These are phyloP conservation scores for Solanum microdontum DNA, from an alignment of 257 asterid genomes.

Conservation along the genomic window DNA sequence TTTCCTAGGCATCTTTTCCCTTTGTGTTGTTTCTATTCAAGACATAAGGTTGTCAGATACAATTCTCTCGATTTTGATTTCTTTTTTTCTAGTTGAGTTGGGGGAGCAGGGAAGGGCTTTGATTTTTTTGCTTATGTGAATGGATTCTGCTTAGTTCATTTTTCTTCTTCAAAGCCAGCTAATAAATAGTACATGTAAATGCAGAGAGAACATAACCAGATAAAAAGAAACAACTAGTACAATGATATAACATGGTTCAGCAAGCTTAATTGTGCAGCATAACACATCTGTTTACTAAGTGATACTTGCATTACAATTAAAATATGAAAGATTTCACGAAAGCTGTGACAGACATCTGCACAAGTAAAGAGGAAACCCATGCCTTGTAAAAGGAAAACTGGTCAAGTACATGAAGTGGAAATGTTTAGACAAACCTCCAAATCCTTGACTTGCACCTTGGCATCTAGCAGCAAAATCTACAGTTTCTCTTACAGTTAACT, in stretches of 20 bases:
- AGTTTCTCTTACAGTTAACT: conserved; percentile 86
- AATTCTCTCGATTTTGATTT: not conserved
- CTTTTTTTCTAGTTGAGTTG: not conserved
- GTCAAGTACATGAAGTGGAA: not conserved
- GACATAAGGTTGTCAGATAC: not conserved
- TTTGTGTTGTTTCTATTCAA: not conserved
- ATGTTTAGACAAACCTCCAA: conserved; percentile 35
- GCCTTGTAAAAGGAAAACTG: not conserved
- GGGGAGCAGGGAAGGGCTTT: not conserved
- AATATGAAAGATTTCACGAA: not conserved
- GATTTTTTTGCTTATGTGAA: not conserved
- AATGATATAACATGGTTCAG: not conserved
- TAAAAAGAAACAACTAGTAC: not conserved
- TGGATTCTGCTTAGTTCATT: not conserved
- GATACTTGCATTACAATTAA: not conserved
- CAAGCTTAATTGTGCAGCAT: not conserved
- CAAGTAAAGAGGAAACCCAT: not conserved
- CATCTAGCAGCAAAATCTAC: conserved; percentile 87
- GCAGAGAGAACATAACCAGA: not conserved
- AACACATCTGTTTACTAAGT: not conserved
- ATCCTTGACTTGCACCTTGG: conserved; percentile 76
- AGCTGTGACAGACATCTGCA: not conserved
- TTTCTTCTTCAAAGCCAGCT: not conserved
- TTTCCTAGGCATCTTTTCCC: not conserved
- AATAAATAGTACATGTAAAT: not conserved